phyloP scores from a whole-genome alignment of 106 monocot genomes.

The Acanthochlamys bracteata region DNA sequence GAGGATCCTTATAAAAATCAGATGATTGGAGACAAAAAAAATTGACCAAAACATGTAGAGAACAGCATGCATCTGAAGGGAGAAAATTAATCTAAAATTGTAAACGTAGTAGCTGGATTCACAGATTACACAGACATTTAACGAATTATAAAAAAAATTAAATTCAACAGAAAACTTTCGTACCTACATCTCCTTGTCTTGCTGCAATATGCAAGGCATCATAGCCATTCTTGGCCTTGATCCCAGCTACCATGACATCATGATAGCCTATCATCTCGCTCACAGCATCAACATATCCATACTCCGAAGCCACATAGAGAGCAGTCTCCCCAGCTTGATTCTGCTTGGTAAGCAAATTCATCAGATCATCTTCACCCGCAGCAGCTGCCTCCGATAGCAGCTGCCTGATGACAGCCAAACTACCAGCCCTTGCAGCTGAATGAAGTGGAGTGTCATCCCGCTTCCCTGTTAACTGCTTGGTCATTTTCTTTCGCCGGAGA shows the following conservation, averaged over 20 bases:
- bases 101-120: no score
- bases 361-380: conserved; percentile 29
- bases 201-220: conserved; percentile 88
- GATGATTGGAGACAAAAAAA: no score
- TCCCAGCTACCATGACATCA: conserved; percentile 49
- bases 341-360: conserved; percentile 47
- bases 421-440: conserved; percentile 66
- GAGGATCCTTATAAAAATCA: no score
- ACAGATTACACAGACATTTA: no score
- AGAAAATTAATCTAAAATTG: no score
- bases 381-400: conserved; percentile 21
- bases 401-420: conserved; percentile 40
- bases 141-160: neutral
- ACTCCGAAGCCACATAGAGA: conserved; percentile 78
- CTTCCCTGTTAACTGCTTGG: conserved; percentile 77
- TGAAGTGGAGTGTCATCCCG: conserved; percentile 74
- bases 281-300: conserved; percentile 70
- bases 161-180: neutral
- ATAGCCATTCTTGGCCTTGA: conserved; percentile 85
- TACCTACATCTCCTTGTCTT: conserved; percentile 94
- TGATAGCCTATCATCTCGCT: conserved; percentile 63
- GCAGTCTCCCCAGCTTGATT: conserved; percentile 88
- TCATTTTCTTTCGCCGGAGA: conserved; percentile 74
- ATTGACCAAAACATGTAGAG: no score
- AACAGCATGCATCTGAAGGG: no score